Evolutionary conservation across 129 eudicot genomes (phyloP).

Genomic region (Centrapalus pauciflorus): DNA sequence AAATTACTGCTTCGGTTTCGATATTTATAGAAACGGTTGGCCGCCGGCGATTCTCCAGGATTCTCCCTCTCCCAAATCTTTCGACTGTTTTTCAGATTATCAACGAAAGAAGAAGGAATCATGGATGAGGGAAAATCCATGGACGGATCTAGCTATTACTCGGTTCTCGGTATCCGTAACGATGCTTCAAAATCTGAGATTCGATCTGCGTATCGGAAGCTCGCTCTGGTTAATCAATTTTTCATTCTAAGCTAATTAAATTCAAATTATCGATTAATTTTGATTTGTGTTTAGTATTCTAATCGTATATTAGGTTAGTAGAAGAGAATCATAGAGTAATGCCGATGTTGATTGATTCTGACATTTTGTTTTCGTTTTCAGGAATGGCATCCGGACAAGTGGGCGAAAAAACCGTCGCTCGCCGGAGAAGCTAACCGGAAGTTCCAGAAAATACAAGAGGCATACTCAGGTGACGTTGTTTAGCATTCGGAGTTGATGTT

Average conservation of each 20-base stretch:
- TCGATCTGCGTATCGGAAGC: slow-evolving; percentile 87
- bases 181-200: slow-evolving; percentile 79
- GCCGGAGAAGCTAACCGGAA: slow-evolving; percentile 71
- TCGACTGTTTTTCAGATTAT: slow-evolving; percentile 4
- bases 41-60: not conserved
- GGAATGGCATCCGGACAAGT: slow-evolving; percentile 98
- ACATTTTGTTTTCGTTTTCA: too few species aligned
- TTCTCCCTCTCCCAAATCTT: slow-evolving; percentile 13
- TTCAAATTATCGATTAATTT: not conserved
- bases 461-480: slow-evolving; percentile 59
- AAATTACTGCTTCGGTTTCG: slow-evolving; percentile 7
- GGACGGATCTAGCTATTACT: slow-evolving; percentile 56
- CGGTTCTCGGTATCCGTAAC: slow-evolving; percentile 62
- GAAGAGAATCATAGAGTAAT: not conserved
- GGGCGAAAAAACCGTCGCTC: slow-evolving; percentile 53
- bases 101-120: not conserved
- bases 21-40: not conserved
- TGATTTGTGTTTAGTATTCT: not conserved
- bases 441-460: slow-evolving; percentile 88
- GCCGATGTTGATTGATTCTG: not conserved
- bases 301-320: not conserved
- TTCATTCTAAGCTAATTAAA: not conserved
- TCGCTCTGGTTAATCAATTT: slow-evolving; percentile 55
- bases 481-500: not conserved
- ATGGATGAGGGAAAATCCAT: slow-evolving; percentile 67